Evolutionary conservation across 345 rosid genomes (phyloP).

Genomic region (Dimocarpus longan): DNA sequence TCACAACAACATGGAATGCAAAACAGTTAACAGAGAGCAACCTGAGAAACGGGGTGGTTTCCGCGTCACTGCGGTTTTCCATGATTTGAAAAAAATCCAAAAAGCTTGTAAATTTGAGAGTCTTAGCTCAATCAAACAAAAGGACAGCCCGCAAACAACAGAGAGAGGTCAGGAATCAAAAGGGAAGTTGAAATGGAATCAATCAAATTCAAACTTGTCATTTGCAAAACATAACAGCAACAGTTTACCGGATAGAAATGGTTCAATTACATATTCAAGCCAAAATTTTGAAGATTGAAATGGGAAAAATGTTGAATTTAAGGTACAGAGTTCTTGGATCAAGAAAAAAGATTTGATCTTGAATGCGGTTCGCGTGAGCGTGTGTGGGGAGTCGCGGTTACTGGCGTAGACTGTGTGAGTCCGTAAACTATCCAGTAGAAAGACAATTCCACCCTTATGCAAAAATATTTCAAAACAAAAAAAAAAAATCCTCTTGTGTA

Average conservation of each 20-base stretch:
- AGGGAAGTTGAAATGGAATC: background rate
- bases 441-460: background rate
- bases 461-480: too few species aligned
- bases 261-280: background rate
- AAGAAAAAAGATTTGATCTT: background rate
- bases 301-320: background rate
- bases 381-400: background rate
- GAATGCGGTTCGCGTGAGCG: background rate
- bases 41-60: conserved; percentile 36
- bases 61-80: conserved; percentile 38
- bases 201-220: background rate
- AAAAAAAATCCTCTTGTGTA: too few species aligned
- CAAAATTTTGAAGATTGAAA: background rate
- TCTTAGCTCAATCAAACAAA: conserved; percentile 3
- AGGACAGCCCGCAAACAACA: conserved; percentile 5
- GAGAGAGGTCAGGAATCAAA: background rate
- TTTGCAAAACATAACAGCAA: background rate
- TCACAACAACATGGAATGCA: background rate
- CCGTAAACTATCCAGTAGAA: background rate
- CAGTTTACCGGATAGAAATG: background rate
- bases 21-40: conserved; percentile 12
- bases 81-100: conserved; percentile 20
- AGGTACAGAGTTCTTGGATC: background rate
- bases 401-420: background rate
- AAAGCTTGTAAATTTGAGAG: background rate